phyloP scores from a whole-genome alignment of 2,329 filamentous ascomycete species.

The Aspergillus sp. region DNA sequence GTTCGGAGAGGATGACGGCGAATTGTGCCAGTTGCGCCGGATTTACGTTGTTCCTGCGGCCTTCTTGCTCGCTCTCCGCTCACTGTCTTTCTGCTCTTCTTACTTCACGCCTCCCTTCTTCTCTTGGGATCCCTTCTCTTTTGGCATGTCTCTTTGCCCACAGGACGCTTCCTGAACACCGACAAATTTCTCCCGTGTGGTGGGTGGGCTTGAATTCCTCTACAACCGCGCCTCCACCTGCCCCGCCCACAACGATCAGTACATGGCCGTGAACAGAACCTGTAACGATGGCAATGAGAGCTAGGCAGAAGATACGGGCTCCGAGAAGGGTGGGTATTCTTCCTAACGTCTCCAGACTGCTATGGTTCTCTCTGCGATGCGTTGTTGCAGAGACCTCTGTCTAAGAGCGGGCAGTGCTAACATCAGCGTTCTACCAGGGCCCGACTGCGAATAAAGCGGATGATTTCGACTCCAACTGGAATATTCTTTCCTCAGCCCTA shows the following conservation, averaged over 20 bases:
- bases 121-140: neutral
- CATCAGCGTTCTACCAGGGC: slow-evolving; percentile 44
- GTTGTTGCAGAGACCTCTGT: neutral
- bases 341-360: neutral
- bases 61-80: slow-evolving; percentile 16
- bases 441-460: slow-evolving; percentile 56
- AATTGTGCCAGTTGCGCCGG: slow-evolving; percentile 24
- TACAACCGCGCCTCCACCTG: slow-evolving; percentile 3
- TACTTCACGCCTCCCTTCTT: neutral
- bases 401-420: neutral
- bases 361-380: neutral
- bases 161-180: too few relatives aligned
- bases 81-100: neutral
- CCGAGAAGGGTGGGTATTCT: slow-evolving; percentile 61
- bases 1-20: slow-evolving; percentile 2
- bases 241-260: slow-evolving; percentile 12
- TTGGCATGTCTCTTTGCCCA: neutral
- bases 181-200: too few relatives aligned
- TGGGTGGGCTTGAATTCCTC: neutral
- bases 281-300: slow-evolving; percentile 51
- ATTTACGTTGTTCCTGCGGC: slow-evolving; percentile 25
- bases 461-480: slow-evolving; percentile 87
- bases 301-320: slow-evolving; percentile 63
- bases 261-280: slow-evolving; percentile 16
- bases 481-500: slow-evolving; percentile 71